phyloP scores from a whole-genome alignment of 106 monocot species.

The Allium sativum region DNA sequence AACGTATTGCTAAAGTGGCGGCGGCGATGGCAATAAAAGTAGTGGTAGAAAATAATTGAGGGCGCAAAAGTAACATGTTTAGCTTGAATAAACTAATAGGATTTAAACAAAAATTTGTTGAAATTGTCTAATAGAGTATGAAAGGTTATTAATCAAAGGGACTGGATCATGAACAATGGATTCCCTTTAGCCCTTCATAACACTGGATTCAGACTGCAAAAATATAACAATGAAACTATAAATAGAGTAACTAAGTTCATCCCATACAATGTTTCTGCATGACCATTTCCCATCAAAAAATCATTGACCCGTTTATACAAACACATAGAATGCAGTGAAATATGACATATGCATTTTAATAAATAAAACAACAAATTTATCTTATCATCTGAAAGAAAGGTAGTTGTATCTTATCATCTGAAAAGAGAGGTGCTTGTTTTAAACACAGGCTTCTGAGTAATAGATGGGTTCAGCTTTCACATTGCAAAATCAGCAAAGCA shows the following conservation, averaged over 20 bases:
- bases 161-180: background rate
- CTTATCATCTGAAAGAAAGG: too few relatives aligned
- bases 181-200: background rate
- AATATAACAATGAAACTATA: background rate
- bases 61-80: conserved; percentile 3
- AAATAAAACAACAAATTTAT: too few relatives aligned
- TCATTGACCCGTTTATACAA: background rate
- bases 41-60: background rate
- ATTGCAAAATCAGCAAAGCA: too few relatives aligned
- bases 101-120: background rate
- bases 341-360: too few relatives aligned
- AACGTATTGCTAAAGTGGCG: background rate
- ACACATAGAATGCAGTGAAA: background rate
- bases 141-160: background rate
- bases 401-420: too few relatives aligned
- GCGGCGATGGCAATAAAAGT: conserved; percentile 1
- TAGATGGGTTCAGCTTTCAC: too few relatives aligned
- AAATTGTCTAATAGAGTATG: background rate
- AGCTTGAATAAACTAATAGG: background rate
- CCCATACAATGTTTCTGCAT: too few relatives aligned
- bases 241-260: background rate
- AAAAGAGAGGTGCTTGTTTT: too few relatives aligned
- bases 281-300: background rate
- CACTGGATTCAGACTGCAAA: background rate
- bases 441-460: too few relatives aligned